phyloP scores from a whole-genome alignment of 2,329 filamentous ascomycete genomes.

The Fusarium kyushuense region DNA sequence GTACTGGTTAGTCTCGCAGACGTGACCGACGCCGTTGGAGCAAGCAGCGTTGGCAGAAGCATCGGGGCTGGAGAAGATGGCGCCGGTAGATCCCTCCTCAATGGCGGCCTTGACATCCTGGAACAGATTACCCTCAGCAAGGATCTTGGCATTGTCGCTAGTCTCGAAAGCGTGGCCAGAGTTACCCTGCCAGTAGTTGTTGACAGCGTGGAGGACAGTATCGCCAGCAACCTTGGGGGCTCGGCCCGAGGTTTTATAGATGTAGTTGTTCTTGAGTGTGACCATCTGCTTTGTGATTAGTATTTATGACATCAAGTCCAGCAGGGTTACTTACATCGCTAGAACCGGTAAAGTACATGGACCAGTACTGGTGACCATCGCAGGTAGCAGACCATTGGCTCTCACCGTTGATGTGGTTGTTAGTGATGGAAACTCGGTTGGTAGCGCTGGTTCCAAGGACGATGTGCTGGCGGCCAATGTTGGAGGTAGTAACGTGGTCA shows the following conservation, averaged over 20 bases:
- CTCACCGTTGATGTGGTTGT: conserved; percentile 65
- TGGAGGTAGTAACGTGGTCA: conserved; percentile 67
- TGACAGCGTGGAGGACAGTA: conserved; percentile 68
- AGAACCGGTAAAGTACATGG: conserved; percentile 66
- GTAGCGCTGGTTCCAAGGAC: conserved; percentile 66
- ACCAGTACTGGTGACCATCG: conserved; percentile 71
- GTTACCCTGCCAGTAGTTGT: conserved; percentile 71
- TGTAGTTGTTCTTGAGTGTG: conserved; percentile 71
- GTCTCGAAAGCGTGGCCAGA: conserved; percentile 69
- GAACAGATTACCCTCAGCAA: conserved; percentile 70
- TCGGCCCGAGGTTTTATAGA: conserved; percentile 69
- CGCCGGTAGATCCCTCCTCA: conserved; percentile 49
- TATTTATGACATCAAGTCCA: fast-evolving
- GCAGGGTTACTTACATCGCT: conserved; percentile 53
- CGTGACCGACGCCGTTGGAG: conserved; percentile 59
- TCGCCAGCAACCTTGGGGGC: conserved; percentile 69
- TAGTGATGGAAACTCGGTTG: conserved; percentile 70
- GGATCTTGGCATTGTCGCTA: conserved; percentile 55
- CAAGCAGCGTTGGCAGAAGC: conserved; percentile 57
- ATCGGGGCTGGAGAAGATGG: conserved; percentile 51
- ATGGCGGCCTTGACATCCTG: conserved; percentile 62
- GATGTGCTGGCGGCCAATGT: conserved; percentile 70
- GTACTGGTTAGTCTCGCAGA: conserved; percentile 64
- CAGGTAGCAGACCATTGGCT: conserved; percentile 68
- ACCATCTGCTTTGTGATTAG: conserved; percentile 48